A percentile compares a stretch with the other conserved stretches of the same genome.
These are phyloP conservation scores for Puccinia novopanici DNA, from an alignment of 1,284 basidiomycete species.

Conservation along the genomic window DNA sequence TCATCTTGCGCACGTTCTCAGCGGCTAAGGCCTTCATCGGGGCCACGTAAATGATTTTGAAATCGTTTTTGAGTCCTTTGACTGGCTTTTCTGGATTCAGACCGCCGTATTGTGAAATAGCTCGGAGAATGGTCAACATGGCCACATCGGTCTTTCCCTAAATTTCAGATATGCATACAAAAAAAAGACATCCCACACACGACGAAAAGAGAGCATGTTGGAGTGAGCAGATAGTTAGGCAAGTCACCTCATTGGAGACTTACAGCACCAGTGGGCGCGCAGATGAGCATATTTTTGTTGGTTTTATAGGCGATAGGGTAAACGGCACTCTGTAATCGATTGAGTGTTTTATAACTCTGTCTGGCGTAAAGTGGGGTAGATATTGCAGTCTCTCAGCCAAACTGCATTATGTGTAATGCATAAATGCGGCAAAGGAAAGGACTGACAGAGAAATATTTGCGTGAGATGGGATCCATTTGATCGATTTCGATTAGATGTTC, in stretches of 20 bases:
- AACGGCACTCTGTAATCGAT: slow-evolving; percentile 93
- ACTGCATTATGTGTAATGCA: background rate
- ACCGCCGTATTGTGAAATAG: slow-evolving; percentile 77
- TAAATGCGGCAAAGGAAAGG: background rate
- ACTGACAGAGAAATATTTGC: slow-evolving; percentile 56
- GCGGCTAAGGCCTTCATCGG: slow-evolving; percentile 98
- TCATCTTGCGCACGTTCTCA: slow-evolving; percentile 90
- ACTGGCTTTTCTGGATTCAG: slow-evolving; percentile 73
- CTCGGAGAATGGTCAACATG: slow-evolving; percentile 87
- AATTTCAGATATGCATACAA: background rate
- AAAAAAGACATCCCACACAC: background rate
- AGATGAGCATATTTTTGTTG: slow-evolving; percentile 95
- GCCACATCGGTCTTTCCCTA: slow-evolving; percentile 97
- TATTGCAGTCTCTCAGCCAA: background rate
- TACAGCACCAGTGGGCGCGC: slow-evolving; percentile 97
- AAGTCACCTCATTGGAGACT: slow-evolving; percentile 58
- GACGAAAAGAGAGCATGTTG: background rate
- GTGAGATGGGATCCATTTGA: slow-evolving; percentile 58
- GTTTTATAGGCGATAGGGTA: slow-evolving; percentile 89
- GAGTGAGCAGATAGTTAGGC: background rate
- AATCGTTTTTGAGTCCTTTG: slow-evolving; percentile 60
- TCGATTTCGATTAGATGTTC: slow-evolving; percentile 57
- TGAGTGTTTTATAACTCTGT: slow-evolving; percentile 78
- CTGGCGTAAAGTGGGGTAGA: background rate
- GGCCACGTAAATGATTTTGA: slow-evolving; percentile 98